Evolutionary conservation across 345 rosid genomes (phyloP), one percentile per base, ranked within the genome.

Genomic region (Gossypium turneri): DNA sequence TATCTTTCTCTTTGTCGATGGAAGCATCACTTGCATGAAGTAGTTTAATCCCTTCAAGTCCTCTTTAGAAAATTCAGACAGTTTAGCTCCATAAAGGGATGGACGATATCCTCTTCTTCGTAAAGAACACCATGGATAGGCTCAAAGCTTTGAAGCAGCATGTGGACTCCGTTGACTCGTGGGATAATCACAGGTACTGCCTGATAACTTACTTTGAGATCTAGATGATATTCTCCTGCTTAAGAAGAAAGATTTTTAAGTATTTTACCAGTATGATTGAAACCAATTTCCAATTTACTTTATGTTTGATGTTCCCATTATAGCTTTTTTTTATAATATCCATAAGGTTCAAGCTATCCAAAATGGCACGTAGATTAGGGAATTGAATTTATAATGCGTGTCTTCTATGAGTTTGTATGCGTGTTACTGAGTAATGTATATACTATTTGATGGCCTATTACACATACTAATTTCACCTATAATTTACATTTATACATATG

Each of bases 211-310:
- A 88, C 91, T 50, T 85, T 84, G 24, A 87, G 89, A 75, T 88
- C 94, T 29, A 90, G 83, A 75, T 88, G 94, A 82, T 90, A 90
- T 53, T 90, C 91, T 50, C 94, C 90, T 90, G 87, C 52, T 58
- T 59, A 48, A 9, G 4, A 20, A n/a, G 3, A 3, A n/a, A 6
- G 22, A 53, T 51, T 51, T 51, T 16, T 51, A 51, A 51, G 55
- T 51, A 51, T 51, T 51, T 53, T 51, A 7, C 56, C 0, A 51
- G 5, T 2, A 53, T 53, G 1, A 1, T 53, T 6, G 9, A 53
- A 17, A 53, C 58, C 20, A 4, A n/a, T 53, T 53, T 29, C 34
- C 34, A 29, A 29, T 29, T 29, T 29, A 29, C 5, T 29, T 29
- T 29, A 29, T 29, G 34, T 29, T 29, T 29, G 34, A 29, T 29